These are phyloP conservation scores for Strobilomyces dryophilus DNA, from an alignment of 768 basidiomycete genomes.

Conservation along the genomic window DNA sequence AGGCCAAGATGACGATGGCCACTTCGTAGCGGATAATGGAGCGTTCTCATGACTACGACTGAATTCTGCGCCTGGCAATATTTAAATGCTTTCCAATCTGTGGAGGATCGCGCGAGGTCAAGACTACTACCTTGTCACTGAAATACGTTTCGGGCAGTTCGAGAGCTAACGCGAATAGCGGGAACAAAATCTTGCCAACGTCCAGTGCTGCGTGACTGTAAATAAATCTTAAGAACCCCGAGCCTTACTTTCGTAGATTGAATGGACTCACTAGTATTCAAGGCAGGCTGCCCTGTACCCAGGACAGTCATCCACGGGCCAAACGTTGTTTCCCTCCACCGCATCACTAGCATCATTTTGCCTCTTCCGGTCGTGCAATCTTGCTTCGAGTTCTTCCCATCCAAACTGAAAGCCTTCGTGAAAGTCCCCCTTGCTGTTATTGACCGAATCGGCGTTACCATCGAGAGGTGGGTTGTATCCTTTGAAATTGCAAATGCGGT, in stretches of 20 bases:
- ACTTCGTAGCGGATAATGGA: slow-evolving; percentile 76
- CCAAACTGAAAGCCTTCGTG: slow-evolving; percentile 92
- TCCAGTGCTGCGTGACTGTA: slow-evolving; percentile 47
- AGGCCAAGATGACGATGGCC: slow-evolving; percentile 39
- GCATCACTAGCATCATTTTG: slow-evolving; percentile 41
- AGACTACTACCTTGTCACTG: slow-evolving; percentile 56
- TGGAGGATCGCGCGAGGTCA: background rate
- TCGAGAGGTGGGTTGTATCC: slow-evolving; percentile 69
- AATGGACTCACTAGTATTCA: slow-evolving; percentile 56
- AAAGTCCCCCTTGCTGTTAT: slow-evolving; percentile 68
- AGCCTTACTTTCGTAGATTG: slow-evolving; percentile 12
- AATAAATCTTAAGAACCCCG: slow-evolving; percentile 22
- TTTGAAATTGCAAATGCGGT: slow-evolving; percentile 70
- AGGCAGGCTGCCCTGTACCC: slow-evolving; percentile 58
- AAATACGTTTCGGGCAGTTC: slow-evolving; percentile 59
- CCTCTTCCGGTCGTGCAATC: slow-evolving; percentile 24
- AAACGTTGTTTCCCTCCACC: slow-evolving; percentile 72
- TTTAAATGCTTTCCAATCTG: background rate
- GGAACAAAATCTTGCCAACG: slow-evolving; percentile 58
- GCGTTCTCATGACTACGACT: slow-evolving; percentile 59
- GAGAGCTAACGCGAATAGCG: slow-evolving; percentile 67
- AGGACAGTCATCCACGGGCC: slow-evolving; percentile 62
- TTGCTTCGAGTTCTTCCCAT: slow-evolving; percentile 48
- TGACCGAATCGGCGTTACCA: slow-evolving; percentile 65
- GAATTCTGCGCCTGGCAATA: slow-evolving; percentile 49